These are phyloP conservation scores for Croton setiger DNA, from an alignment of 441 rosid genomes.

Conservation along the genomic window DNA sequence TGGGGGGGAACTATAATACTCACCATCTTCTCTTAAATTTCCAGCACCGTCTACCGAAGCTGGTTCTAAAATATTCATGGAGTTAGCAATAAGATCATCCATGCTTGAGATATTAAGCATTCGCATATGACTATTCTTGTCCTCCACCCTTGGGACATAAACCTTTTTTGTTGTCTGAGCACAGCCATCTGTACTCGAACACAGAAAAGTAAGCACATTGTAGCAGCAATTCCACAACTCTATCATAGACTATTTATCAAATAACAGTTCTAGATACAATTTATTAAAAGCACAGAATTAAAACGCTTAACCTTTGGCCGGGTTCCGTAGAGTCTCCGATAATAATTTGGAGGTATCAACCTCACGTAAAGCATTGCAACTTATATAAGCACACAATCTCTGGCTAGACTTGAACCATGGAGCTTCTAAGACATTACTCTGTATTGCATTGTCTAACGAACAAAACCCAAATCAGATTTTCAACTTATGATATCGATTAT, in stretches of 20 bases:
- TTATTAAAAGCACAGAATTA: not conserved
- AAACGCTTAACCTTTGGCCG: conserved; percentile 25
- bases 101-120: conserved; percentile 72
- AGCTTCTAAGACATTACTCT: conserved; percentile 60
- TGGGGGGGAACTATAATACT: not conserved
- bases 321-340: conserved; percentile 42
- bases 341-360: conserved; percentile 67
- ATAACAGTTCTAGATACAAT: too few relatives aligned
- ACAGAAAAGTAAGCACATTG: not conserved
- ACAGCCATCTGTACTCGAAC: conserved; percentile 3
- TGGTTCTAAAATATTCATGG: conserved; percentile 94
- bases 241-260: not conserved
- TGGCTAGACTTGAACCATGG: conserved; percentile 75
- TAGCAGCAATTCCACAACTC: not conserved
- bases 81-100: conserved; percentile 75
- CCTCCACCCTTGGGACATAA: conserved; percentile 88
- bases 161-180: conserved; percentile 41
- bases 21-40: conserved; percentile 84
- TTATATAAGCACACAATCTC: conserved; percentile 78
- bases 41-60: conserved; percentile 67
- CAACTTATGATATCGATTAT: not conserved
- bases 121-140: conserved; percentile 84
- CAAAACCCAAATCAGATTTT: not conserved
- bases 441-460: conserved; percentile 58
- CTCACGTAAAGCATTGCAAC: conserved; percentile 76